Evolutionary conservation across 2,329 filamentous ascomycete genomes (phyloP).

Genomic region (Aspergillus fumigatus): DNA sequence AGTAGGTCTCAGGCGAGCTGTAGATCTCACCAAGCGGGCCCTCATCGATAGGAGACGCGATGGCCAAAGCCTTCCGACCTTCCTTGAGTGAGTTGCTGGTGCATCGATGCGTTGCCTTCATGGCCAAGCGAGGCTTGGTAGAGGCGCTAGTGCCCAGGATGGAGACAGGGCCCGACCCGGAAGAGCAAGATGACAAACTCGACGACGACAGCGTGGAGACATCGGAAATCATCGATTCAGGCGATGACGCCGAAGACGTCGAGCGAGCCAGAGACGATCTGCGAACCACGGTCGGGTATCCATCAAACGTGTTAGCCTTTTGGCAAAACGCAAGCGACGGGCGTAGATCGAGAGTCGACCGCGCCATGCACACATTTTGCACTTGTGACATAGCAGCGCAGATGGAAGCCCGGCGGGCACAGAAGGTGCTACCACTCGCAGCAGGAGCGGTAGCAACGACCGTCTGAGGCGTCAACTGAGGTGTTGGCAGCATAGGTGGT

Average conservation of each 20-base stretch:
- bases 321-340: conserved; percentile 33
- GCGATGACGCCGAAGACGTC: conserved; percentile 51
- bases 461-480: conserved; percentile 56
- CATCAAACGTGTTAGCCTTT: conserved; percentile 41
- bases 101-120: conserved; percentile 38
- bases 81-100: conserved; percentile 37
- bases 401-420: conserved; percentile 53
- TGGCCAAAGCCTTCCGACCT: conserved; percentile 30
- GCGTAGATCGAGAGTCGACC: conserved; percentile 52
- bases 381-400: conserved; percentile 55
- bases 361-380: conserved; percentile 51
- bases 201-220: conserved; percentile 52
- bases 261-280: conserved; percentile 48
- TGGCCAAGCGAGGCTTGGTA: conserved; percentile 31
- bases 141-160: conserved; percentile 29
- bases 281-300: conserved; percentile 46
- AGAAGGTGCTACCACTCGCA: conserved; percentile 50
- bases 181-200: conserved; percentile 49
- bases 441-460: conserved; percentile 55
- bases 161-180: conserved; percentile 49
- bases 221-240: conserved; percentile 62
- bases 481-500: conserved; percentile 56
- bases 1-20: conserved; percentile 32
- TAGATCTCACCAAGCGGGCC: conserved; percentile 28
- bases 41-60: conserved; percentile 38